Percentiles rank a stretch among this genome's conserved stretches.
These are phyloP conservation scores for Cotoneaster glaucophyllus DNA, from an alignment of 306 rosid genomes.

Conservation along the genomic window DNA sequence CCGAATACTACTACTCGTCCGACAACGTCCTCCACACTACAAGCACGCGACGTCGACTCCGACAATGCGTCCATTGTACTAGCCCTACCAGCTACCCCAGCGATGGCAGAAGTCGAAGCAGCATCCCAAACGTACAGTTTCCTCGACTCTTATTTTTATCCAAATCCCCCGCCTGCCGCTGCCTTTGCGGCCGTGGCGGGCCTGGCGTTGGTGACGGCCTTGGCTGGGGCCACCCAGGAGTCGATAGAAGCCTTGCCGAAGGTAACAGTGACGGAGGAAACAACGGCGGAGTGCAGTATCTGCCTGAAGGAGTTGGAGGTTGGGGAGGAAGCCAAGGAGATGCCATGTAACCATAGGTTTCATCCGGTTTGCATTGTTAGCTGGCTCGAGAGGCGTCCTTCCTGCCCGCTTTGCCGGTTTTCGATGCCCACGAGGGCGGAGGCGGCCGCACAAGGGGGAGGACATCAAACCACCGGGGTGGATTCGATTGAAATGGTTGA, in stretches of 20 bases:
- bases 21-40: neutral
- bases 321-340: constrained; percentile 21
- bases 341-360: constrained; percentile 33
- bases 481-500: neutral
- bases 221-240: neutral
- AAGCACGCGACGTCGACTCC: neutral
- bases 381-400: constrained; percentile 23
- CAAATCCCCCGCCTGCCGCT: neutral
- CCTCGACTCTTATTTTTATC: neutral
- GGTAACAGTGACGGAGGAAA: constrained; percentile 12
- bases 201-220: neutral
- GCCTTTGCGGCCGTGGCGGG: neutral
- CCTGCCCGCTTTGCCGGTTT: constrained; percentile 38
- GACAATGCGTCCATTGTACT: neutral
- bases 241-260: neutral
- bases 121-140: neutral
- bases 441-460: neutral
- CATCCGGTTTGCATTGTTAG: constrained; percentile 25
- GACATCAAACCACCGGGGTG: neutral
- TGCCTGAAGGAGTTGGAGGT: constrained; percentile 22
- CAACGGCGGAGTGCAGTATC: constrained; percentile 28
- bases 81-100: neutral
- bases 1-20: neutral
- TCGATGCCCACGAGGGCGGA: neutral
- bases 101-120: neutral